Evolutionary conservation across 306 rosid species (phyloP), one percentile per base, ranked within the genome.

Genomic region (Fragaria nilgerrensis): DNA sequence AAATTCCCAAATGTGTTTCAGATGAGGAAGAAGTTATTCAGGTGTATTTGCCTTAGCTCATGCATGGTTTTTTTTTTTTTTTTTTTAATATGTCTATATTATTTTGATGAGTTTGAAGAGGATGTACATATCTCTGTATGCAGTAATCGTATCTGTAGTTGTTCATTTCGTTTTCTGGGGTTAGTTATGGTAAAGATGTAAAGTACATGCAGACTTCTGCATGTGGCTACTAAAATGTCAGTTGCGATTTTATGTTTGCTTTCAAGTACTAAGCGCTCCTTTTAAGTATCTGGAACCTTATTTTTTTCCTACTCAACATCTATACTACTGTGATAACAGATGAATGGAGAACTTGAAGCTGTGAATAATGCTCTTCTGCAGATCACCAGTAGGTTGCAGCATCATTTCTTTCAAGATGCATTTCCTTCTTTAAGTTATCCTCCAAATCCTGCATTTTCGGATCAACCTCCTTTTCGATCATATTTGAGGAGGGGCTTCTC

Each of bases 11-110:
- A 81, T 91, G 96, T 76, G 98, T 88, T 82, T 87, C 87, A 49
- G 96, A 87, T 77, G 97, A 96, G 41, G 99, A 92, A 84, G 97
- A 91, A 89, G 91, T 92, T 44, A 88, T 95, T 74, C 96, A 90
- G 96, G 98, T 92, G 48, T 80, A 75, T 88, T 67, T 73, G 20
- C 70, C 19, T n/a, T 16, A 45, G 29, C 67, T 2, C 72, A 14
- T 63, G 41, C 12, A 25, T 41, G 63, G 36, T 61, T 71, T 32
- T 76, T 75, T 80, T n/a, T 71, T 29, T 78, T 75, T 80, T n/a
- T 20, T 27, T 7, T 0, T 12, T 13, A 47, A 48, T 48, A 13
- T 48, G 1, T 16, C 20, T 22, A 2, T 55, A 36, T 45, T 56
- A 1, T 27, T 47, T 68, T 75, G 81, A 27, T n/a, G 34, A 81